Evolutionary conservation across 176 grass and related monocot species (phyloP), one percentile per base, ranked within the genome.

Genomic region (Olyra latifolia): DNA sequence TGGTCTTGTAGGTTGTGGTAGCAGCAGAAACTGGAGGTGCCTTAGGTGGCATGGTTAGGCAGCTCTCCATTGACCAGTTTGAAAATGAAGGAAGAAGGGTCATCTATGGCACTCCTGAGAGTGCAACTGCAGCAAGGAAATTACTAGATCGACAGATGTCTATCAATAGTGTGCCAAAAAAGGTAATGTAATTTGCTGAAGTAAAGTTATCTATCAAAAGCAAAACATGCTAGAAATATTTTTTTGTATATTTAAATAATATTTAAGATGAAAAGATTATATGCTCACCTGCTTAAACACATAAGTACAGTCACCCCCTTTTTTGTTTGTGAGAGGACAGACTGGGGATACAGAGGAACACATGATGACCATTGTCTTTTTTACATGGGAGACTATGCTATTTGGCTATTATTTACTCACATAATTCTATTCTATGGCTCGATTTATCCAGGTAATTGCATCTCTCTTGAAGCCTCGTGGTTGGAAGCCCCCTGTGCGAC

Each of bases 21-120:
- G 95, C 95, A 75, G 95, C 95, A 71, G 95, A 98, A 91, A 93
- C 95, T 60, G 95, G 95, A 71, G 95, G 95, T 72, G 95, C 92
- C 72, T 85, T 98, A 69, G 95, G 95, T 81, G 95, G 95, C 83
- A 98, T 98, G 92, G 95, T 98, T 69, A 94, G 95, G 46, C 95
- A 98, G 71, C 90, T 98, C 40, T 98, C 95, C 7, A 98, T 98
- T 61, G 95, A 98, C 86, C 95, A 98, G 62, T 98, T 98, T 88
- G 95, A 98, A 87, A 98, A 98, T 13, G 95, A 98, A 88, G 95
- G 95, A 48, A 91, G 95, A 87, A 93, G 95, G 74, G 95, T 98
- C 28, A 95, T 91, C 79, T 98, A 98, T 89, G 95, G 95, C 61
- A 91, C 95, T 74, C 90, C 92, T 63, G 95, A 98, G 66, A 95